phyloP scores from a whole-genome alignment of 2,329 filamentous ascomycete genomes.

The Microdochium paspali region DNA sequence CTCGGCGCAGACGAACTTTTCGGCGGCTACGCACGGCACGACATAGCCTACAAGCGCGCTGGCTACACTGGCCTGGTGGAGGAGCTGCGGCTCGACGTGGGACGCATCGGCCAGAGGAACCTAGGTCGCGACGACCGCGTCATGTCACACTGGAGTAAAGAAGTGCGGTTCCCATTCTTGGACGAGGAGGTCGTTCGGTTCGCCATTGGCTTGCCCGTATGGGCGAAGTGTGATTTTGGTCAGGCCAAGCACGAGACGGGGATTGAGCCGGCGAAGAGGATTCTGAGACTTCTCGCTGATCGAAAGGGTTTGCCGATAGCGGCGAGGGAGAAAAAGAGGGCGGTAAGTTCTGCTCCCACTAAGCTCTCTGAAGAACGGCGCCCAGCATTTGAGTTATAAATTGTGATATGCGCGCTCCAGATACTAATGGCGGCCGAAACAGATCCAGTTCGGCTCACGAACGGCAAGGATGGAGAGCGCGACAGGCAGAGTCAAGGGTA shows the following conservation, averaged over 20 bases:
- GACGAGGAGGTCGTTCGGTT: conserved; percentile 81
- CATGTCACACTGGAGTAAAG: conserved; percentile 80
- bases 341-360: conserved; percentile 41
- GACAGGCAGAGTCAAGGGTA: conserved; percentile 55
- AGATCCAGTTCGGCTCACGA: conserved; percentile 76
- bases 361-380: not conserved
- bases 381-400: conserved; percentile 10
- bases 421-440: too few species aligned
- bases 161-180: conserved; percentile 83
- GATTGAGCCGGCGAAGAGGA: conserved; percentile 72
- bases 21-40: conserved; percentile 82
- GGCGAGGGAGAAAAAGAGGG: conserved; percentile 84
- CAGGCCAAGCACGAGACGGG: conserved; percentile 24
- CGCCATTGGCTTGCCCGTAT: conserved; percentile 65
- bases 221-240: conserved; percentile 85
- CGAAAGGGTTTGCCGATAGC: conserved; percentile 62
- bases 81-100: conserved; percentile 79
- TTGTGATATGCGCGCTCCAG: too few species aligned
- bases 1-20: conserved; percentile 95
- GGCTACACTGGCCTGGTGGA: conserved; percentile 66
- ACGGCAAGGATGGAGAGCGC: conserved; percentile 71
- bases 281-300: conserved; percentile 68
- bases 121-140: conserved; percentile 88
- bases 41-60: conserved; percentile 59
- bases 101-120: conserved; percentile 84